Conservation (phyloP, 2,329 filamentous ascomycete species). For the Fusarium palustre region DNA sequence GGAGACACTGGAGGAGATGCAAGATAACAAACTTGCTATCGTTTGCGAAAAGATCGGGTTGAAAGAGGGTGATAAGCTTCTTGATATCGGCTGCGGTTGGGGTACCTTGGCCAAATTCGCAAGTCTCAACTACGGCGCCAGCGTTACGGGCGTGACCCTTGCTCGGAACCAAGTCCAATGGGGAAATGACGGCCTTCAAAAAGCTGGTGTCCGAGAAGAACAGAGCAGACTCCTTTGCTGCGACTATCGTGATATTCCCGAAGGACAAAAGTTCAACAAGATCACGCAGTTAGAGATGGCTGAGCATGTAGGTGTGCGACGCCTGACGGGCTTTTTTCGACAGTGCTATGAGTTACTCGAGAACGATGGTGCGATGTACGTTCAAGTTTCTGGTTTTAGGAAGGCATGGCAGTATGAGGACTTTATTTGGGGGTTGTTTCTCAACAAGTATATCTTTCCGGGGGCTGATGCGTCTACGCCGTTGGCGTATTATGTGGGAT, state of each 20-base stretch:
- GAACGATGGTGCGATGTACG: slow-evolving; percentile 92
- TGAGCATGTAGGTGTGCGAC: slow-evolving; percentile 92
- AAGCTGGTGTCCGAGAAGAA: slow-evolving; percentile 79
- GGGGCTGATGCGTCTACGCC: slow-evolving; percentile 94
- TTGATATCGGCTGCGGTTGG: slow-evolving; percentile 97
- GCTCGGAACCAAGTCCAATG: slow-evolving; percentile 93
- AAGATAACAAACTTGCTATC: slow-evolving; percentile 94
- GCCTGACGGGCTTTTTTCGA: slow-evolving; percentile 80
- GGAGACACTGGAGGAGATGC: slow-evolving; percentile 91
- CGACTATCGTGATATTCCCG: slow-evolving; percentile 93
- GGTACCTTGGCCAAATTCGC: slow-evolving; percentile 92
- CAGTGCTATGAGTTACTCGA: slow-evolving; percentile 95
- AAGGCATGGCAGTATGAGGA: slow-evolving; percentile 97
- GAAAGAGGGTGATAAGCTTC: slow-evolving; percentile 79
- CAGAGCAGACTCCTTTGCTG: slow-evolving; percentile 91
- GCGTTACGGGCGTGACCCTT: slow-evolving; percentile 87
- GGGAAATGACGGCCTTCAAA: slow-evolving; percentile 88
- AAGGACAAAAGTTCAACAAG: slow-evolving; percentile 84
- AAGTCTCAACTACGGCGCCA: slow-evolving; percentile 86
- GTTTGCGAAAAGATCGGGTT: slow-evolving; percentile 94
- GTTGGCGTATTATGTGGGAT: slow-evolving; percentile 83
- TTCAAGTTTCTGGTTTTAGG: slow-evolving; percentile 90
- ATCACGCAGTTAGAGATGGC: slow-evolving; percentile 98
- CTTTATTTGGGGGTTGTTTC: slow-evolving; percentile 94
- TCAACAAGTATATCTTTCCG: slow-evolving; percentile 98